These are phyloP conservation scores for Talaromyces sp. DNA, from an alignment of 2,329 filamentous ascomycete genomes.

Conservation along the genomic window DNA sequence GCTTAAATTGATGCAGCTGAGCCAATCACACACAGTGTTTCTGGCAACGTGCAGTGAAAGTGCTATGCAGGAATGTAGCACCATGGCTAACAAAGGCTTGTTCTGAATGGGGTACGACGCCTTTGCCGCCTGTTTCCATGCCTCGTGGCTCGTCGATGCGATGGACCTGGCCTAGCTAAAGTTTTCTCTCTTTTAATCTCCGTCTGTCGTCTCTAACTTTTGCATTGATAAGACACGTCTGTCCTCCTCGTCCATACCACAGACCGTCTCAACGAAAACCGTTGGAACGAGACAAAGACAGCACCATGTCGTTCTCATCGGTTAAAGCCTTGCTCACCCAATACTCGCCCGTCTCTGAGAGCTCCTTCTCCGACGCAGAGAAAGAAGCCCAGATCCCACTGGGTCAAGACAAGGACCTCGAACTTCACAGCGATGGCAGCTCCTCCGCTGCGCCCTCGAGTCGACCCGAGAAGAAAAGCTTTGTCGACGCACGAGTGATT, in stretches of 20 bases:
- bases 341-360: conserved; percentile 17
- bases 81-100: neutral
- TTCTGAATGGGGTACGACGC: neutral
- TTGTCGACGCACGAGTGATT: conserved; percentile 37
- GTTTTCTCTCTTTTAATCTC: neutral
- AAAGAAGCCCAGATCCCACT: conserved; percentile 14
- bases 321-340: conserved; percentile 17
- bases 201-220: neutral
- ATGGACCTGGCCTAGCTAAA: neutral
- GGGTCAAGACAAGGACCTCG: conserved; percentile 8
- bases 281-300: neutral
- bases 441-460: neutral
- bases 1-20: neutral
- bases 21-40: conserved; percentile 8
- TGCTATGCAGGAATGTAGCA: neutral
- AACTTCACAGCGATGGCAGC: neutral
- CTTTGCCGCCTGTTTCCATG: neutral
- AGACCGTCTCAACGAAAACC: neutral
- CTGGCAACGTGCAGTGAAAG: conserved; percentile 14
- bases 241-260: neutral
- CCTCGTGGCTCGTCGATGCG: conserved; percentile 1
- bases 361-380: conserved; percentile 15
- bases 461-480: conserved; percentile 11
- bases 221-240: neutral
- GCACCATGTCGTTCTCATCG: conserved; percentile 17